Evolutionary conservation across 139 green algal species (phyloP).

Genomic region (Tetratostichococcus sp.): DNA sequence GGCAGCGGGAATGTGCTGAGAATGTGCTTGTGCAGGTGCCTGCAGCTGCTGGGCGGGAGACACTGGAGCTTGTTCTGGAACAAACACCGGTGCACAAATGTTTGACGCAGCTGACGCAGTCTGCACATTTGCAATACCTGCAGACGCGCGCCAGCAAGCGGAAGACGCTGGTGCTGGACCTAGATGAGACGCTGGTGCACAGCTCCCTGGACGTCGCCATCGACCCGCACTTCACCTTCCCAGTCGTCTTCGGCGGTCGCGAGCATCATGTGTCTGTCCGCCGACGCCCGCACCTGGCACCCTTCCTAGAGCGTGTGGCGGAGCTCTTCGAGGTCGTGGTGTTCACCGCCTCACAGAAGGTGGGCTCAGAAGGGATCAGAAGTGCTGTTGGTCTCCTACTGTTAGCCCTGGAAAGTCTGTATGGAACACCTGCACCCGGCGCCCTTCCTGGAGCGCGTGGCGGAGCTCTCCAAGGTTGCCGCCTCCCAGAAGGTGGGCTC

Average conservation of each 20-base stretch:
- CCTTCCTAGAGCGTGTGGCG: slow-evolving; percentile 63
- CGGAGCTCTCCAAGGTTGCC: slow-evolving; percentile 72
- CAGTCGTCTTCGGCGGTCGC: slow-evolving; percentile 57
- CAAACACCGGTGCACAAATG: no score
- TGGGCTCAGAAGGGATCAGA: background rate
- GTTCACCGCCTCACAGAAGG: slow-evolving; percentile 71
- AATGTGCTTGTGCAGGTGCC: no score
- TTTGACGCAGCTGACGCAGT: no score
- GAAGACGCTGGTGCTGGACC: slow-evolving; percentile 88
- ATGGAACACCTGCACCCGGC: no score
- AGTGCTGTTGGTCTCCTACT: slow-evolving; percentile 9
- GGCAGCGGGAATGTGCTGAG: no score
- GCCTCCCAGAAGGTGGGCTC: slow-evolving; percentile 60
- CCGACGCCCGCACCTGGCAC: slow-evolving; percentile 56
- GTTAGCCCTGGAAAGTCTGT: no score
- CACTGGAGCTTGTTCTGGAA: no score
- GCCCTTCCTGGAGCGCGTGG: slow-evolving; percentile 48
- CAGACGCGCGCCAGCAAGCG: slow-evolving; percentile 32
- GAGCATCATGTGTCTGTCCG: slow-evolving; percentile 66
- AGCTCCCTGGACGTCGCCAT: slow-evolving; percentile 52
- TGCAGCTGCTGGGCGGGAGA: no score
- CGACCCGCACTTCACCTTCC: slow-evolving; percentile 72
- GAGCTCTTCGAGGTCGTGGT: slow-evolving; percentile 79
- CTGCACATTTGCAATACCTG: background rate
- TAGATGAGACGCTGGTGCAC: slow-evolving; percentile 98